Conservation (phyloP, 1,284 basidiomycete genomes). For the Rhodotorula sp. region DNA sequence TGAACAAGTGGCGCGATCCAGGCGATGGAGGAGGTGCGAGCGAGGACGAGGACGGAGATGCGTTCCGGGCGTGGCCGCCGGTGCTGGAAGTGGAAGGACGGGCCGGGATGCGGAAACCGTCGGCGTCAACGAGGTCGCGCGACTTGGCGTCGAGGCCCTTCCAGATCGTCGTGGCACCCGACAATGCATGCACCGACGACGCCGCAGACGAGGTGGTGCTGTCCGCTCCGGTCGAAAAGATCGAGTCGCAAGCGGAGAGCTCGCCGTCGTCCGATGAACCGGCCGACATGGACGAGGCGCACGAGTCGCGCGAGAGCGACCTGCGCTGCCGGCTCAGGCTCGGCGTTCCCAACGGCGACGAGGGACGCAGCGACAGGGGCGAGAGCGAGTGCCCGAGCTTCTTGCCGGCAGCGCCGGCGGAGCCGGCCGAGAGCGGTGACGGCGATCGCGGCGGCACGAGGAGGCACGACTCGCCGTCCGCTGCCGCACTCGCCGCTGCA, state of each 20-base stretch:
- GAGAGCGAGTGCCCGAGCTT: conserved; percentile 19
- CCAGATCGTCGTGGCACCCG: conserved; percentile 16
- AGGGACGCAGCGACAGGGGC: conserved; percentile 25
- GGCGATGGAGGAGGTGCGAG: conserved; percentile 26
- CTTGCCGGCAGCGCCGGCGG: conserved; percentile 11
- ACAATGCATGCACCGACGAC: conserved; percentile 5
- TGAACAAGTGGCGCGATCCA: conserved; percentile 6
- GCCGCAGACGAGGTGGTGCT: conserved; percentile 17
- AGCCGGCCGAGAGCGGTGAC: conserved; percentile 10
- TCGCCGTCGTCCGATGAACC: conserved; percentile 25
- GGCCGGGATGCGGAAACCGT: conserved; percentile 29
- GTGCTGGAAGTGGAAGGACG: conserved; percentile 11
- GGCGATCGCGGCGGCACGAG: conserved; percentile 37
- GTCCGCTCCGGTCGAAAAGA: conserved; percentile 30
- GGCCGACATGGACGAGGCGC: conserved; percentile 21
- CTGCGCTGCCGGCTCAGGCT: conserved; percentile 15
- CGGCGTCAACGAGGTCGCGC: conserved; percentile 25
- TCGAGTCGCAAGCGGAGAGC: conserved; percentile 29
- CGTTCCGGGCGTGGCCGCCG: conserved; percentile 10
- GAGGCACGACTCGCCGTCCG: conserved; percentile 4
- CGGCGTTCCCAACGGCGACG: conserved; percentile 29
- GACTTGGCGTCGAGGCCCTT: conserved; percentile 28
- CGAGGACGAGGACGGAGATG: conserved; percentile 6
- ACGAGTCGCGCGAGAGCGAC: conserved; percentile 33
- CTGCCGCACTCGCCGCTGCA: neutral